phyloP scores from a whole-genome alignment of 2,329 filamentous ascomycete genomes.

The Claviceps maximensis region DNA sequence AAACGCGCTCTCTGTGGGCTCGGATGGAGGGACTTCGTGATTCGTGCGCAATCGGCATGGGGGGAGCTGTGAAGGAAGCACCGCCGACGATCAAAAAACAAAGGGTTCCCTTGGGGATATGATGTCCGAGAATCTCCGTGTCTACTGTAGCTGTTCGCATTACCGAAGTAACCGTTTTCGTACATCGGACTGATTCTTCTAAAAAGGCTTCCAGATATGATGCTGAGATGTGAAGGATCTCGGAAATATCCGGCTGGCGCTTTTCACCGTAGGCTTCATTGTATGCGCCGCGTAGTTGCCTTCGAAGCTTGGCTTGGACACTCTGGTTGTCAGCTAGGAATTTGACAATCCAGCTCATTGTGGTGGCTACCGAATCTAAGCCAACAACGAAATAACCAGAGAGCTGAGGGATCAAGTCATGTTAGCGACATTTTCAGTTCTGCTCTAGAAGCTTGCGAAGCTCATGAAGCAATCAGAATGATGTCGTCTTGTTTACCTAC shows the following conservation, averaged over 20 bases:
- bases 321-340: constrained; percentile 3
- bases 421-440: not conserved
- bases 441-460: not conserved
- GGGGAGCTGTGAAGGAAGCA: constrained; percentile 5
- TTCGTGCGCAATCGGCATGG: not conserved
- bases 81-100: constrained; percentile 17
- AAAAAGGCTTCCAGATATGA: constrained; percentile 24
- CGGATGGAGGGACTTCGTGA: constrained; percentile 11
- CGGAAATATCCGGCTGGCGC: constrained; percentile 14
- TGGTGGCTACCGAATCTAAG: constrained; percentile 9
- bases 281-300: constrained; percentile 8
- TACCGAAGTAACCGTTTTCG: constrained; percentile 14
- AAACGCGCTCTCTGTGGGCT: constrained; percentile 8
- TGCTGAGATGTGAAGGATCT: constrained; percentile 13
- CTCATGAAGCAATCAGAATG: not conserved
- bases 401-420: constrained; percentile 1
- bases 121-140: constrained; percentile 19
- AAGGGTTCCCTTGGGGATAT: constrained; percentile 21
- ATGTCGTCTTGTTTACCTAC: constrained; percentile 3
- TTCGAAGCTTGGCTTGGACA: constrained; percentile 9
- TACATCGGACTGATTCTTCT: constrained; percentile 22
- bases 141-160: constrained; percentile 17
- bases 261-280: constrained; percentile 8
- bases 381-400: constrained; percentile 15
- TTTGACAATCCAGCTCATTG: constrained; percentile 2